Percentiles rank a stretch among this genome's conserved stretches.
phyloP scores from a whole-genome alignment of 2,329 filamentous ascomycete genomes.

The Monilinia vaccinii-corymbosi region DNA sequence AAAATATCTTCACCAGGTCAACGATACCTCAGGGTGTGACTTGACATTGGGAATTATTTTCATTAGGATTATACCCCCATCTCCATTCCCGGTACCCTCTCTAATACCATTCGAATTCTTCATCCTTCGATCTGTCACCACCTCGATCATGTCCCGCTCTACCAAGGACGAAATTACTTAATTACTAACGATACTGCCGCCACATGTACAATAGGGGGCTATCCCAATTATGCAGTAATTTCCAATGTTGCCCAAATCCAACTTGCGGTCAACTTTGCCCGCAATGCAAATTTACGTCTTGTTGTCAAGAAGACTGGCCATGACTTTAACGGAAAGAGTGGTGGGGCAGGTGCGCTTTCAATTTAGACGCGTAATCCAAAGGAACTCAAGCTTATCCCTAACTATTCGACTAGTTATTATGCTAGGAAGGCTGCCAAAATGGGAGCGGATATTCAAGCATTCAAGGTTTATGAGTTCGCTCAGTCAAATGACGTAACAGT shows the following conservation, averaged over 20 bases:
- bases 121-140: constrained; percentile 18
- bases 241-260: constrained; percentile 14
- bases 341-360: constrained; percentile 37
- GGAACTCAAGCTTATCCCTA: constrained; percentile 28
- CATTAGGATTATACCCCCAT: too few species aligned
- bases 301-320: constrained; percentile 38
- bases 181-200: constrained; percentile 1
- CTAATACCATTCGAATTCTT: background rate
- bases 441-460: constrained; percentile 36
- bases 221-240: constrained; percentile 20
- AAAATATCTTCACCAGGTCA: too few species aligned
- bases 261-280: constrained; percentile 29
- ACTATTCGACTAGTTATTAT: constrained; percentile 27
- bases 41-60: too few species aligned
- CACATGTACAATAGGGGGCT: constrained; percentile 13
- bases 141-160: constrained; percentile 40
- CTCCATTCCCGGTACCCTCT: background rate
- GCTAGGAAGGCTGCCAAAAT: constrained; percentile 31
- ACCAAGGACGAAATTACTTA: constrained; percentile 33
- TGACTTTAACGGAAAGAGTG: constrained; percentile 38
- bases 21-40: too few species aligned
- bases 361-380: constrained; percentile 43
- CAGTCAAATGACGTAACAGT: constrained; percentile 36
- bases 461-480: constrained; percentile 35
- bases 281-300: constrained; percentile 26